Conservation (phyloP, 306 rosid species). For the Corylus heterophylla region DNA sequence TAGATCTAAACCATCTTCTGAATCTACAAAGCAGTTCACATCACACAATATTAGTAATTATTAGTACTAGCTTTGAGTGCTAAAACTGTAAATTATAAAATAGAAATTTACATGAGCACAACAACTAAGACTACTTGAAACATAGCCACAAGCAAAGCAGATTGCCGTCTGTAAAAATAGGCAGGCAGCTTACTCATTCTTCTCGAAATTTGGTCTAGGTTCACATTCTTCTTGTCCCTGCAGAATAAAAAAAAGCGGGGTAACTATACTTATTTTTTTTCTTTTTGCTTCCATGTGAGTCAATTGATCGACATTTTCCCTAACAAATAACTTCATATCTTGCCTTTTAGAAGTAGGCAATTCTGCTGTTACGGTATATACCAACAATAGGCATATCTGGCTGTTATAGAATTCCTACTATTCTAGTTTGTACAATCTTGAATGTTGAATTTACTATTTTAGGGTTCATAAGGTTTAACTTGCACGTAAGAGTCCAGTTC, state of each 20-base stretch:
- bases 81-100: not conserved
- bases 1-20: conserved; percentile 86
- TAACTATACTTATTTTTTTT: not conserved
- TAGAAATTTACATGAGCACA: not conserved
- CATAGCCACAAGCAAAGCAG: conserved; percentile 6
- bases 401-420: too few relatives aligned
- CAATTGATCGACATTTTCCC: too few relatives aligned
- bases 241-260: not conserved
- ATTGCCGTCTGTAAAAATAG: conserved; percentile 27
- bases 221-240: conserved; percentile 26
- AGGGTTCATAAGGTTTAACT: too few relatives aligned
- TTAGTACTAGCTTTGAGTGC: not conserved
- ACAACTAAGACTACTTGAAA: not conserved
- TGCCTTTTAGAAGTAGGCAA: too few relatives aligned
- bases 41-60: not conserved
- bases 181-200: conserved; percentile 58
- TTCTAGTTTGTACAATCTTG: too few relatives aligned
- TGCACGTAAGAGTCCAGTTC: too few relatives aligned
- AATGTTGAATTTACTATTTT: too few relatives aligned
- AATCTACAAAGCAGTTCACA: conserved; percentile 52
- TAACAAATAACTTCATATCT: too few relatives aligned
- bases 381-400: too few relatives aligned
- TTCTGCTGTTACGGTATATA: too few relatives aligned
- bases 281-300: too few relatives aligned
- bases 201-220: conserved; percentile 89